Evolutionary conservation across 2,329 filamentous ascomycete genomes (phyloP).

Genomic region (Aureobasidium sp.): DNA sequence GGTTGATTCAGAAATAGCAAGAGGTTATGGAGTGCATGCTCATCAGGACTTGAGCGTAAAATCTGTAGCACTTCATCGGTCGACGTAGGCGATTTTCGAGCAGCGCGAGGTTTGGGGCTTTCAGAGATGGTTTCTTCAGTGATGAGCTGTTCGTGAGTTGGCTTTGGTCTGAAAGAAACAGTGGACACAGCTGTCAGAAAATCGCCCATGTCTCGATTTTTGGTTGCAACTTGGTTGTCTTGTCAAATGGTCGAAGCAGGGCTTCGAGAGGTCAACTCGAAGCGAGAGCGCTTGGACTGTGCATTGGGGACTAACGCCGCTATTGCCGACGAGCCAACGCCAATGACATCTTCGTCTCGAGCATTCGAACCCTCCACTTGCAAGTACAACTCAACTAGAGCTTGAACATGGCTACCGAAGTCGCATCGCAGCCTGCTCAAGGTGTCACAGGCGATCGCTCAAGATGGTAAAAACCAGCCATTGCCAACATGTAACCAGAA

Average conservation of each 20-base stretch:
- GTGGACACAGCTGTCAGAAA: constrained; percentile 44
- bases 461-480: constrained; percentile 11
- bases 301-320: background rate
- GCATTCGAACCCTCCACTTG: background rate
- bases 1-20: constrained; percentile 27
- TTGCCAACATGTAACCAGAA: background rate
- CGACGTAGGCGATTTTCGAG: constrained; percentile 2
- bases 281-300: background rate
- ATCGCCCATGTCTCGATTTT: constrained; percentile 38
- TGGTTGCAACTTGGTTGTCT: constrained; percentile 14
- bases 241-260: background rate
- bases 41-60: constrained; percentile 35
- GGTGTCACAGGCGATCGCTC: background rate
- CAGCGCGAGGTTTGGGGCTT: background rate
- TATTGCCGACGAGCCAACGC: background rate
- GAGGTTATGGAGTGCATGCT: constrained; percentile 26
- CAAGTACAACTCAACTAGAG: background rate
- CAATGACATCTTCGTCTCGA: constrained; percentile 2
- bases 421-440: background rate
- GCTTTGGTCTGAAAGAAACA: constrained; percentile 21
- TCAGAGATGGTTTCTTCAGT: background rate
- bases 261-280: background rate
- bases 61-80: constrained; percentile 27
- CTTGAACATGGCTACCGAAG: constrained; percentile 5
- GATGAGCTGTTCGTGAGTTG: constrained; percentile 2